Percentiles rank a stretch among this genome's conserved stretches.
phyloP scores from a whole-genome alignment of 441 rosid genomes.

The Euphorbia celastroides region DNA sequence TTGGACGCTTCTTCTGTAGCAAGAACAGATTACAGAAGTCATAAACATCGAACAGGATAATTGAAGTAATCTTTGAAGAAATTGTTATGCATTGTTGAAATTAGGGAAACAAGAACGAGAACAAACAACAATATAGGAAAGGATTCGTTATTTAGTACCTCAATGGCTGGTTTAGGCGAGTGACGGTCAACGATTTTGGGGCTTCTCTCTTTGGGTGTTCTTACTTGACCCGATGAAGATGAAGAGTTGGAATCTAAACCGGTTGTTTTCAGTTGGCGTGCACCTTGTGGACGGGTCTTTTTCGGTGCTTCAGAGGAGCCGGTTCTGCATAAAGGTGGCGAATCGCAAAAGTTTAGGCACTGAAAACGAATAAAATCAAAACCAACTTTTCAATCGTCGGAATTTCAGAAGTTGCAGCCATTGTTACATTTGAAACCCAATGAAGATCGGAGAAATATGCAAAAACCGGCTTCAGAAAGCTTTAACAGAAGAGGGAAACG shows the following conservation, averaged over 20 bases:
- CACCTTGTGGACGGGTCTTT: slow-evolving; percentile 63
- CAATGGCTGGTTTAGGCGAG: slow-evolving; percentile 56
- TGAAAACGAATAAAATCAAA: not conserved
- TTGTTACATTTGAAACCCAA: not conserved
- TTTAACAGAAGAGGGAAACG: slow-evolving; percentile 10
- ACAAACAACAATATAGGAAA: not conserved
- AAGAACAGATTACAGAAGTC: slow-evolving; percentile 11
- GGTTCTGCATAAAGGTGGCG: slow-evolving; percentile 40
- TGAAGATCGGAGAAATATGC: not conserved
- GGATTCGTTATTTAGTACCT: slow-evolving; percentile 50
- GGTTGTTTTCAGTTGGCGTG: slow-evolving; percentile 47
- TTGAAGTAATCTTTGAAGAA: no score
- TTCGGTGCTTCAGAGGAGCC: slow-evolving; percentile 56
- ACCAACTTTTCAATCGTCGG: not conserved
- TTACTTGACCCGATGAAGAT: slow-evolving; percentile 40
- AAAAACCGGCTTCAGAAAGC: not conserved
- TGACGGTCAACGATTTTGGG: slow-evolving; percentile 69
- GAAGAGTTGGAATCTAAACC: slow-evolving; percentile 46
- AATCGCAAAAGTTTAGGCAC: not conserved
- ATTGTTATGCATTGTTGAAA: not conserved
- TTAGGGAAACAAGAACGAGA: not conserved
- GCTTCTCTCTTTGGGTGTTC: slow-evolving; percentile 66
- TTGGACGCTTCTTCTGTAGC: slow-evolving; percentile 66
- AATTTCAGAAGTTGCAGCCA: not conserved
- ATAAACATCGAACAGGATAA: slow-evolving; percentile 17